Base-by-base conservation (phyloP, 2,329 filamentous ascomycete genomes). In the Talaromyces sp. region DNA sequence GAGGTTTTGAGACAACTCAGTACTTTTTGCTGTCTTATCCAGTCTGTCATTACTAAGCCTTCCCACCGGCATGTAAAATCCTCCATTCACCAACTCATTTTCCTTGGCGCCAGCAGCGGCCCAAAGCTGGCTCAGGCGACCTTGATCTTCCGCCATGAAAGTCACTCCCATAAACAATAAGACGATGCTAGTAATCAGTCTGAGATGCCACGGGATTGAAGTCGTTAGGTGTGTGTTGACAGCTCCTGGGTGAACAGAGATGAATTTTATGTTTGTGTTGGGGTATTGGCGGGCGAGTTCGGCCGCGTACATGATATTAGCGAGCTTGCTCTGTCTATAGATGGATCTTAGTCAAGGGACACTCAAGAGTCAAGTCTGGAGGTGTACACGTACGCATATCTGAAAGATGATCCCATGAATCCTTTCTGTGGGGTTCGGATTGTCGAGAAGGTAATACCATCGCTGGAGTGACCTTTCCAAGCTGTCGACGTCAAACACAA, bases 281-380 rank as follows among this genome's bases (percentile, higher is more conserved):
- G 73, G 69, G 45, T 80, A 73, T 0, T 77, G 75, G 0, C 76
- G 72, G 1, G 77, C 76, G 1, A 84, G 66, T 65, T 82, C 79
- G 0, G 73, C 71, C 0, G 80, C 78, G 33, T 78, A 80, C 5
- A 83, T 70, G n/a, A 83, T 76, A 64, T 81, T 82, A 0, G 81
- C 81, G 2, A 80, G 74, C 68, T 84, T 84, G 49, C 75, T 78
- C 24, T 79, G 79, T 2, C 74, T 79, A 65, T 84, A 84, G 13
- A 59, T 33, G 14, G 19, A 37, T 3, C 1, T 59, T 31, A 59
- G 37, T 45, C 14, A 6, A 24, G 45, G 22, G 6, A 31, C 37
- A 3, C 37, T 45, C 10, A 27, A 11, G 6, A 9, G 8, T 16
- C 7, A 33, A 6, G 10, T 37, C n/a, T 11, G 6, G 9, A n/a